Conservation (phyloP, 768 basidiomycete species). For the Dacryopinax spathularia region DNA sequence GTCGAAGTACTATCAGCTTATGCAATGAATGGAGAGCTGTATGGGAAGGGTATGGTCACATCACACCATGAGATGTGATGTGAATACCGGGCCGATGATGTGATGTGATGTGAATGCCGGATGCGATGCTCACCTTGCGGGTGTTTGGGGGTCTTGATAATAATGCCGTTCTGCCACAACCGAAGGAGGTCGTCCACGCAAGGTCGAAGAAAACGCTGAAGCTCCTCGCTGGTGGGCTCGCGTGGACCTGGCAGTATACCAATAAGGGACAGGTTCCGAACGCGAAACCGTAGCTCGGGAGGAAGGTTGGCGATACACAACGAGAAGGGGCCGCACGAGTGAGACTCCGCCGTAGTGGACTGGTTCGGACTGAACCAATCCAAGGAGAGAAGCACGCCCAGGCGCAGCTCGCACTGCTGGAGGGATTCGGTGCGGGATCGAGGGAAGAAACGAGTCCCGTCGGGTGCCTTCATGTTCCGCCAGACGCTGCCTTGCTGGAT, state of each 20-base stretch:
- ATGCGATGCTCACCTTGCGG: conserved; percentile 12
- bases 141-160: conserved; percentile 5
- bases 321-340: conserved; percentile 10
- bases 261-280: conserved; percentile 15
- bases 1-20: not conserved
- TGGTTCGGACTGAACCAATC: too few species aligned
- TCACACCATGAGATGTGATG: too few species aligned
- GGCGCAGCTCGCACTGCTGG: conserved; percentile 17
- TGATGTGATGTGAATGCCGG: not conserved
- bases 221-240: conserved; percentile 19
- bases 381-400: not conserved
- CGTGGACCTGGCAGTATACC: conserved; percentile 19
- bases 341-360: conserved; percentile 25
- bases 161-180: conserved; percentile 19
- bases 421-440: not conserved
- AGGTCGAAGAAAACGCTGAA: conserved; percentile 18
- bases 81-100: too few species aligned
- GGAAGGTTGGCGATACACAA: conserved; percentile 2
- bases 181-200: conserved; percentile 21
- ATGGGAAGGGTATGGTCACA: too few species aligned
- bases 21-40: too few species aligned
- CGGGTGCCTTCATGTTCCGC: not conserved
- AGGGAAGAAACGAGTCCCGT: not conserved
- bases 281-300: conserved; percentile 7
- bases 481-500: not conserved